These are phyloP conservation scores for Wickerhamiella dianesei DNA, from an alignment of 805 yeast species.

Conservation along the genomic window DNA sequence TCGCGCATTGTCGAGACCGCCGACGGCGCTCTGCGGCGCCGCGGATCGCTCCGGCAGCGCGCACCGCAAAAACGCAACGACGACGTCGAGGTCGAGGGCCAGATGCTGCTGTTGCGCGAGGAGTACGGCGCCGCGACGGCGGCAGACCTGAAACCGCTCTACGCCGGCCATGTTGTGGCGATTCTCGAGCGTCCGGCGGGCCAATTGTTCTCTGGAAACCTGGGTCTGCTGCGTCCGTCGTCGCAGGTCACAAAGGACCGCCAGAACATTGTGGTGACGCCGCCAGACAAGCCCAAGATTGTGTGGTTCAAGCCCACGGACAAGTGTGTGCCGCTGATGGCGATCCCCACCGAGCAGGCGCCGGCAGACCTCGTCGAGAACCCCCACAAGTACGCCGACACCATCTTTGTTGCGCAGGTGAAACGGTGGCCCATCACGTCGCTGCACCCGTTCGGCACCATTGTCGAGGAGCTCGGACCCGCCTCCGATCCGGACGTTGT, in stretches of 20 bases:
- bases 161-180: slow-evolving; percentile 97
- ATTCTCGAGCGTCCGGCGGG: slow-evolving; percentile 96
- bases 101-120: slow-evolving; percentile 76
- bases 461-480: slow-evolving; percentile 74
- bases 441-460: slow-evolving; percentile 92
- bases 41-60: slow-evolving; percentile 84
- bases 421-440: slow-evolving; percentile 99
- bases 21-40: slow-evolving; percentile 41
- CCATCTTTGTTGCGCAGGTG: slow-evolving; percentile 83
- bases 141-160: slow-evolving; percentile 83
- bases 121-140: slow-evolving; percentile 71
- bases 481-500: slow-evolving; percentile 67
- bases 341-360: slow-evolving; percentile 97
- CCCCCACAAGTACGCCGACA: slow-evolving; percentile 68
- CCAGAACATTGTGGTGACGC: slow-evolving; percentile 5
- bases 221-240: slow-evolving; percentile 88
- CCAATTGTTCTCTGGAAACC: slow-evolving; percentile 85
- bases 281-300: slow-evolving; percentile 60
- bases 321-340: slow-evolving; percentile 92
- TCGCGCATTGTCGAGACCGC: slow-evolving; percentile 16
- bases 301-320: slow-evolving; percentile 99
- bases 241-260: slow-evolving; percentile 80
- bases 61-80: slow-evolving; percentile 96
- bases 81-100: slow-evolving; percentile 98
- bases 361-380: slow-evolving; percentile 91